Percentiles rank a stretch among this genome's conserved stretches.
phyloP scores from a whole-genome alignment of 371 early-diverging fungal genomes.

The Mucor racemosus region DNA sequence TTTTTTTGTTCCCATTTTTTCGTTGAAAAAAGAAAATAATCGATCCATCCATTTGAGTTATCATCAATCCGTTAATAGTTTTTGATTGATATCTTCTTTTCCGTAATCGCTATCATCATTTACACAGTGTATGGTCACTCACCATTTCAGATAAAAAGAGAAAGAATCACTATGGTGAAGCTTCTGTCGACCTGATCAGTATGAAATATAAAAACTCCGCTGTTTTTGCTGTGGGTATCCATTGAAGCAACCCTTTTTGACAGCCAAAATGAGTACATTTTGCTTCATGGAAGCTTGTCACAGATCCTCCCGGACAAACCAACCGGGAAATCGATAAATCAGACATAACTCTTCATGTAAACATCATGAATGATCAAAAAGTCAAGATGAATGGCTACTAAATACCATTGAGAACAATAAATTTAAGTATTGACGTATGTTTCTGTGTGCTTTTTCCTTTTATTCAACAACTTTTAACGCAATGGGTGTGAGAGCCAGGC shows the following conservation, averaged over 20 bases:
- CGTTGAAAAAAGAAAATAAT: too few species aligned
- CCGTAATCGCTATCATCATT: background rate
- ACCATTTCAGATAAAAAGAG: constrained; percentile 42
- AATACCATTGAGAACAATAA: background rate
- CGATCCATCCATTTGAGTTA: background rate
- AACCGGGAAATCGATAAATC: background rate
- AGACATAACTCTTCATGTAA: background rate
- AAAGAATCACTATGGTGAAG: constrained; percentile 14
- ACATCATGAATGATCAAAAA: background rate
- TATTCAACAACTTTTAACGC: too few species aligned
- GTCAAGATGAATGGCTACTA: background rate
- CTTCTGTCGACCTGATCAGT: background rate
- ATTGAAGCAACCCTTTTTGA: background rate
- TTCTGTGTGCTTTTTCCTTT: too few species aligned
- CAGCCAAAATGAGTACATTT: background rate
- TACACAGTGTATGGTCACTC: constrained; percentile 19
- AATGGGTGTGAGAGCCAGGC: too few species aligned
- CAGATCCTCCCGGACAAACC: background rate
- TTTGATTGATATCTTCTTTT: background rate
- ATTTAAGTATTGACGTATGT: too few species aligned
- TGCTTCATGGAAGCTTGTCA: background rate
- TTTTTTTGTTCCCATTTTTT: background rate
- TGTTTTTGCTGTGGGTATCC: background rate
- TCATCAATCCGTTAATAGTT: constrained; percentile 14
- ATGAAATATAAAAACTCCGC: background rate